Base-by-base conservation (phyloP, 2,329 filamentous ascomycete genomes). In the Neopestalotiopsis clavispora region DNA sequence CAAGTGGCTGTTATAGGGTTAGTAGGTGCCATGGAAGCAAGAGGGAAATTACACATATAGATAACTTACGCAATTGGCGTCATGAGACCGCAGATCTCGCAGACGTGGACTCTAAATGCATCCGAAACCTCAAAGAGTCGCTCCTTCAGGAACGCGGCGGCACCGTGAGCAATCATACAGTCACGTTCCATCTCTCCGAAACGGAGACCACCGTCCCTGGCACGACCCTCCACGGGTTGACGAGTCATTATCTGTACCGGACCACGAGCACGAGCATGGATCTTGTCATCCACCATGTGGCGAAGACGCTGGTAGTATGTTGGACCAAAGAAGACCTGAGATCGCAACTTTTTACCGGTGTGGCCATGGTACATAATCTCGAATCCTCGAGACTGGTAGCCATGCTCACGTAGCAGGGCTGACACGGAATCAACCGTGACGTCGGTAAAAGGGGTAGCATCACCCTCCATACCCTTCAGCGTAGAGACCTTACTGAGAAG, bases 131-230 rank as follows among this genome's bases (percentile, higher is more conserved):
- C 95, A 77, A 99, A 98, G 69, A 99, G 84, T 77, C 96, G 90
- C 86, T 99, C 96, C 84, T 99, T 99, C 78, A 99, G 84, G 88
- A 99, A 99, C 1, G 95, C 92, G 67, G 94, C 95, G 3, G 97
- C 96, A 79, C 96, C 96, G 80, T 99, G 97, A n/a, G 97, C 94
- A 85, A 99, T 99, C 96, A 99, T 99, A 81, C 96, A 99, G 89
- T 99, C 97, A 85, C 97, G 95, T 84, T 99, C 97, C 96, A 99
- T 99, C 87, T 99, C 96, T 91, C 96, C 96, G 90, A 99, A 99
- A 79, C 97, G 95, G 59, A 99, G 88, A 86, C 96, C 96, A 88
- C 96, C 96, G 80, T 99, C 97, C 82, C 97, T 88, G 3, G 96
- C 96, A 89, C 97, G 93, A 92, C 96, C 96, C 84, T 99, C 96